These are phyloP conservation scores for Xerocomus subilludens DNA, from an alignment of 1,284 basidiomycete species.

Conservation along the genomic window DNA sequence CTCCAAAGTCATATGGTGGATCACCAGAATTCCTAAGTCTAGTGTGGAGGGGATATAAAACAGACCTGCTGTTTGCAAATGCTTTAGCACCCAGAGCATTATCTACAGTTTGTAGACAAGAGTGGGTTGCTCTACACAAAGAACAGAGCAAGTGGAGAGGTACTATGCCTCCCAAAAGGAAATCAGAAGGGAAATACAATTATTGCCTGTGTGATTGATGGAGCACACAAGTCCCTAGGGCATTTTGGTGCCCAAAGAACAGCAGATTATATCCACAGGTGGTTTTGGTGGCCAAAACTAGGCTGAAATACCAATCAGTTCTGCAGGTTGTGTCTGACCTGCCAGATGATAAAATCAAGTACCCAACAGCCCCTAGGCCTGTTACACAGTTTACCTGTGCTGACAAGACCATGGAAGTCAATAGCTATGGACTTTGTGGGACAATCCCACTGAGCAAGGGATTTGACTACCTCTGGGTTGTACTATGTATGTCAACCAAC, in stretches of 20 bases:
- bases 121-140: neutral
- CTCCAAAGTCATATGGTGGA: neutral
- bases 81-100: neutral
- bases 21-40: neutral
- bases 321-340: neutral
- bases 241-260: conserved; percentile 18
- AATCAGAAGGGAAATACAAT: neutral
- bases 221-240: conserved; percentile 44
- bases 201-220: neutral
- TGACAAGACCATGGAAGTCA: neutral
- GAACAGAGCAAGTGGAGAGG: neutral
- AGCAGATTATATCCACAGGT: conserved; percentile 14
- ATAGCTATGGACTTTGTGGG: neutral
- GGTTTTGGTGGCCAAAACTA: conserved; percentile 13
- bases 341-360: neutral
- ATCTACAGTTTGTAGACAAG: neutral
- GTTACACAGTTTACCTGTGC: neutral
- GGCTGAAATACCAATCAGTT: conserved; percentile 40
- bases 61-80: neutral
- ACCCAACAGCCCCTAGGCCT: neutral
- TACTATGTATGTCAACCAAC: conserved; percentile 52
- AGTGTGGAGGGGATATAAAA: neutral
- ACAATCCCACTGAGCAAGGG: neutral
- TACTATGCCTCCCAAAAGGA: neutral
- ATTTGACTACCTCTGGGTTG: conserved; percentile 44